Evolutionary conservation across 129 eudicot genomes (phyloP).

Genomic region (Mikania micrantha): DNA sequence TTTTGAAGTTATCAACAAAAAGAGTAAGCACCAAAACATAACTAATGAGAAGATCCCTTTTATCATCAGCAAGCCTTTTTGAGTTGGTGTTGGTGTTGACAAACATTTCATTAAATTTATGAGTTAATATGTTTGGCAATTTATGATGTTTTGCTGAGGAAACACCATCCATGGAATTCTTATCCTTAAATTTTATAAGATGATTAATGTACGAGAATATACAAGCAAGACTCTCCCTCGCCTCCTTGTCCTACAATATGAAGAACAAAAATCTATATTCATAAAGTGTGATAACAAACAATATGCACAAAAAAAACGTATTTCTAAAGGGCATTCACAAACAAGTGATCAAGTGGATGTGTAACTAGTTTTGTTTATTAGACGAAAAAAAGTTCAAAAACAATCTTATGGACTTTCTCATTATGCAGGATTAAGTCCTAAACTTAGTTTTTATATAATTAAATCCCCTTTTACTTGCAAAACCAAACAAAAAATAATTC

Average conservation of each 20-base stretch:
- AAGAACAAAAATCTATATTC: neutral
- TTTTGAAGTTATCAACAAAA: constrained; percentile 52
- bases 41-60: constrained; percentile 49
- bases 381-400: no score
- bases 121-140: constrained; percentile 51
- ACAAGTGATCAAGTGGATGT: neutral
- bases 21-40: constrained; percentile 72
- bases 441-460: neutral
- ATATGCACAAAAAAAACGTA: no score
- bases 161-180: constrained; percentile 47
- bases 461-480: neutral
- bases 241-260: constrained; percentile 48
- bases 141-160: constrained; percentile 53
- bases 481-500: neutral
- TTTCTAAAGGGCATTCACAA: no score
- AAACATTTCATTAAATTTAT: constrained; percentile 56
- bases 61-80: constrained; percentile 55
- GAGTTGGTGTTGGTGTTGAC: constrained; percentile 23
- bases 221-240: constrained; percentile 46
- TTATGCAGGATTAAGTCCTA: neutral
- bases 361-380: neutral
- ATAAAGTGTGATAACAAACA: neutral
- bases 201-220: constrained; percentile 70
- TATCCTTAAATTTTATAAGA: constrained; percentile 72
- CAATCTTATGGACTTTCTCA: neutral